These are phyloP conservation scores for Kregervanrija delftensis DNA, from an alignment of 805 yeast genomes.

Conservation along the genomic window DNA sequence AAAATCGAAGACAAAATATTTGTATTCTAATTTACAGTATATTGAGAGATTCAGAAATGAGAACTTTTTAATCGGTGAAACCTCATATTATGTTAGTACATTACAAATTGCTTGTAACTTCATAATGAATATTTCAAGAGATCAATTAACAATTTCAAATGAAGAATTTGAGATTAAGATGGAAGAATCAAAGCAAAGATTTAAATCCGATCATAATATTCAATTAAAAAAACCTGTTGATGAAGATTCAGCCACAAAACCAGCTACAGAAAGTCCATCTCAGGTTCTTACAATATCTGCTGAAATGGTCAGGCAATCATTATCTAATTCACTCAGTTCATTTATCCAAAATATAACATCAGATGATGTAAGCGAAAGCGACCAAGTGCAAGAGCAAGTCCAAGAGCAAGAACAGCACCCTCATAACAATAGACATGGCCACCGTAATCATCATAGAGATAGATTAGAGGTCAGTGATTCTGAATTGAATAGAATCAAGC, in stretches of 20 bases:
- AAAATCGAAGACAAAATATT: conserved; percentile 53
- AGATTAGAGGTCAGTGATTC: conserved; percentile 9
- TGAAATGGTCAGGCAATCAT: conserved; percentile 29
- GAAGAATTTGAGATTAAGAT: conserved; percentile 51
- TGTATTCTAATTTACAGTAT: conserved; percentile 76
- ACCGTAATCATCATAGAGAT: not conserved
- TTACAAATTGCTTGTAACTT: conserved; percentile 83
- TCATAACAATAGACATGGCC: not conserved
- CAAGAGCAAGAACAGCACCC: not conserved
- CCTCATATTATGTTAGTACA: conserved; percentile 87
- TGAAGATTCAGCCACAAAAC: conserved; percentile 19
- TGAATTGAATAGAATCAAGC: conserved; percentile 20
- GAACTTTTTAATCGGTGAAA: conserved; percentile 77
- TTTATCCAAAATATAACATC: conserved; percentile 14
- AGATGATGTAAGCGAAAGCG: conserved; percentile 6
- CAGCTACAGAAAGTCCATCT: conserved; percentile 25
- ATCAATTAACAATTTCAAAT: conserved; percentile 53
- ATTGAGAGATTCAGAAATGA: conserved; percentile 78
- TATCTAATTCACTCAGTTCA: conserved; percentile 21
- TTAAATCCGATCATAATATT: conserved; percentile 8
- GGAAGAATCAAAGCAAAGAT: conserved; percentile 34
- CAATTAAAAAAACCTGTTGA: conserved; percentile 22
- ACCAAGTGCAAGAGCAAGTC: conserved; percentile 8
- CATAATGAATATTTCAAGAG: conserved; percentile 51
- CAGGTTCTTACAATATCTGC: conserved; percentile 31